Conservation (phyloP, 257 asterid species). For the Verbena officinalis region DNA sequence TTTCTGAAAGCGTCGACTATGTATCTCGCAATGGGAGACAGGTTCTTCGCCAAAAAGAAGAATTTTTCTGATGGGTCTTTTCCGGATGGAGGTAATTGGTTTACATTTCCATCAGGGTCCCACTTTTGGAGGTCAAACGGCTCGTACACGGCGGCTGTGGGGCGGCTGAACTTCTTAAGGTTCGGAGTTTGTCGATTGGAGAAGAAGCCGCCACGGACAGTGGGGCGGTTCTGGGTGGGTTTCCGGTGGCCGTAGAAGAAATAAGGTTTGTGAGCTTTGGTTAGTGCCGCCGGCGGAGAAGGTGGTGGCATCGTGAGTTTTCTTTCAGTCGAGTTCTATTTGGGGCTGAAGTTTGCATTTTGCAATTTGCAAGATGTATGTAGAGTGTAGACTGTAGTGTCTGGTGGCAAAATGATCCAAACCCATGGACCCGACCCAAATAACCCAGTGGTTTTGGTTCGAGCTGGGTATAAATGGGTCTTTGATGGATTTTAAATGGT, state of each 20-base stretch:
- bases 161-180: conserved; percentile 38
- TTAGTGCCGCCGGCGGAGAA: conserved; percentile 42
- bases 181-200: conserved; percentile 66
- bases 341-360: too few relatives aligned
- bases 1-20: conserved; percentile 79
- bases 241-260: conserved; percentile 94
- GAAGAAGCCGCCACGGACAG: conserved; percentile 89
- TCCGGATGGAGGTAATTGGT: conserved; percentile 14
- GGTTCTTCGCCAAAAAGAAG: conserved; percentile 64
- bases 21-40: conserved; percentile 89
- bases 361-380: too few relatives aligned
- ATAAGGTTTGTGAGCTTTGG: conserved; percentile 59
- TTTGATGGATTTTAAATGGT: too few relatives aligned
- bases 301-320: conserved; percentile 51
- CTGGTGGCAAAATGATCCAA: too few relatives aligned
- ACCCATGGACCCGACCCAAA: too few relatives aligned
- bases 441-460: too few relatives aligned
- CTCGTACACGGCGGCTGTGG: conserved; percentile 33
- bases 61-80: conserved; percentile 72
- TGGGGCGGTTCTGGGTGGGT: conserved; percentile 85
- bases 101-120: conserved; percentile 61
- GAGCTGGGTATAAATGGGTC: too few relatives aligned
- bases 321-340: background rate
- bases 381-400: too few relatives aligned
- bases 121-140: conserved; percentile 78